Evolutionary conservation across 768 basidiomycete species (phyloP), one percentile per base, ranked within the genome.

Genomic region (Pisolithus microcarpus): DNA sequence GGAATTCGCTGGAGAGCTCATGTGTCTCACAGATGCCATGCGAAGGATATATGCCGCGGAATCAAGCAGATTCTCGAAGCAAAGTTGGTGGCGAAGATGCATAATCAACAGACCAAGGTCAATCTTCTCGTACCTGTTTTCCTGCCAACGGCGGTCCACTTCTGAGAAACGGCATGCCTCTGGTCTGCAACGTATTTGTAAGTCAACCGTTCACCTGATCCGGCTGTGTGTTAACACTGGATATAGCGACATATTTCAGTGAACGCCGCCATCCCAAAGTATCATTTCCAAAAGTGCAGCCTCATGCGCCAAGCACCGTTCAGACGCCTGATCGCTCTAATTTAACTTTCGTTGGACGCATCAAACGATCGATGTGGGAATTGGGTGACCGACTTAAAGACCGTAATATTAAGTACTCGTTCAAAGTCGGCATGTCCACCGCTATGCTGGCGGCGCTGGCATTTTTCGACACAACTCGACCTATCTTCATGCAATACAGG

Each of bases 1-100:
- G 68, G 96, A 98, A 63, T 97, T 97, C 63, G 80, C 90, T 7
- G 74, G 78, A 52, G 95, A 98, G 65, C 67, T 95, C 46, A 73
- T 86, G 30, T 82, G 81, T 18, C 79, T 98, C 10, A 77, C 90
- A 0, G 89, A 93, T 62, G 84, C 89, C 7, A 88, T 97, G 76
- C 75, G 82, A 46, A 75, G 84, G 50, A 84, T 97, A 43, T 85
- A 87, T 49, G 76, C 71, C 49, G 78, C 81, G 37, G 85, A 91
- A 62, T 74, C 79, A 49, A 72, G 74, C 23, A 69, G 70, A 40
- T 61, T 64, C 0, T 60, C 61, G 15, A 57, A 64, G 39, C 58
- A 63, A 31, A 61, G 64, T 37, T 74, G 72, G 73, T 75, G 74
- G 70, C 67, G 47, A 63, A 72, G 57, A 34, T 72, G 57, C 64